These are phyloP conservation scores for Pythium dissimile DNA, from an alignment of 352 stramenopile genomes.

Conservation along the genomic window DNA sequence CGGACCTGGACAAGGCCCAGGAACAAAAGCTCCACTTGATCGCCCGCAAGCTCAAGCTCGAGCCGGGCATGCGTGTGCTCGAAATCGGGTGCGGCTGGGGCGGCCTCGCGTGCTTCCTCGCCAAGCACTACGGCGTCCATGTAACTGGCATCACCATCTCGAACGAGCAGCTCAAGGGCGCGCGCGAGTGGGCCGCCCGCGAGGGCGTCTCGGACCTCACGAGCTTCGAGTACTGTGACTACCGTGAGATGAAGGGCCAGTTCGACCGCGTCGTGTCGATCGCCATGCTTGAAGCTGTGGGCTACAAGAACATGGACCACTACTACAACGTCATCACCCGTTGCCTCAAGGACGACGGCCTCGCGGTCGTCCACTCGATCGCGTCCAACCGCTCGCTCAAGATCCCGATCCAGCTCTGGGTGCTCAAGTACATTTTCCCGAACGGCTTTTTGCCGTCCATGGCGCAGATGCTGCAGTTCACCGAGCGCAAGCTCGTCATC, in stretches of 20 bases:
- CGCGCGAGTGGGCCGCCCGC: slow-evolving; percentile 68
- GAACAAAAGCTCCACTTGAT: slow-evolving; percentile 87
- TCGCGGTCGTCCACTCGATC: slow-evolving; percentile 81
- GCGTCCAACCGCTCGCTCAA: slow-evolving; percentile 82
- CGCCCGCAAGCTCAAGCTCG: slow-evolving; percentile 82
- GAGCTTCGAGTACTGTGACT: slow-evolving; percentile 90
- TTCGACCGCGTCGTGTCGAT: slow-evolving; percentile 88
- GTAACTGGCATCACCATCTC: slow-evolving; percentile 90
- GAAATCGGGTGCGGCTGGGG: slow-evolving; percentile 90
- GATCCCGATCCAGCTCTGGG: slow-evolving; percentile 81
- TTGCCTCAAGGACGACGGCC: slow-evolving; percentile 76
- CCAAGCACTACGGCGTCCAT: slow-evolving; percentile 84
- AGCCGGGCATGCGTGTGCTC: slow-evolving; percentile 80
- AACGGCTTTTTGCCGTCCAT: slow-evolving; percentile 84
- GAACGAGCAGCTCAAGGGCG: slow-evolving; percentile 88
- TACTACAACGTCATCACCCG: slow-evolving; percentile 83
- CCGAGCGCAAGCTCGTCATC: slow-evolving; percentile 76
- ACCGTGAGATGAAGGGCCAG: slow-evolving; percentile 83
- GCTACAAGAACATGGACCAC: slow-evolving; percentile 86
- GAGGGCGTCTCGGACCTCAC: slow-evolving; percentile 82
- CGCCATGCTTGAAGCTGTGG: slow-evolving; percentile 88
- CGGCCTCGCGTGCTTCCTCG: slow-evolving; percentile 84
- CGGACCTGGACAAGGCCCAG: slow-evolving; percentile 81
- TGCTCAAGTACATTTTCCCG: slow-evolving; percentile 91
- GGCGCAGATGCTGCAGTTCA: slow-evolving; percentile 67